Evolutionary conservation across 2,329 filamentous ascomycete genomes (phyloP).

Genomic region (Spiromastix sp.): DNA sequence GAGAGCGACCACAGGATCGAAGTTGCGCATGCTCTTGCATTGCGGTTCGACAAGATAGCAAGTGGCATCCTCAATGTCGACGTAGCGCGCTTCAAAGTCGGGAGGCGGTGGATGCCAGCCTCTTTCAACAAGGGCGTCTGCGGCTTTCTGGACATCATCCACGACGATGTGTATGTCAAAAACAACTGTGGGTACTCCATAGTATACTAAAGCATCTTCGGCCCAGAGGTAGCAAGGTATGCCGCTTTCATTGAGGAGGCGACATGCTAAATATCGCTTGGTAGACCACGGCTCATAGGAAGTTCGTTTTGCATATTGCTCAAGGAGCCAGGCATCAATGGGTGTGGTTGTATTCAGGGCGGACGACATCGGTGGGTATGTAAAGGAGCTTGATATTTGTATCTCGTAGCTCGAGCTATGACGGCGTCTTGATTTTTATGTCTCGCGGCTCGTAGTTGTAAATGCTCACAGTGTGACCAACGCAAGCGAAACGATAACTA

Average conservation of each 20-base stretch:
- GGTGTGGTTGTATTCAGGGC: constrained; percentile 2
- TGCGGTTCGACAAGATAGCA: constrained; percentile 10
- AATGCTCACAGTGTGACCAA: neutral
- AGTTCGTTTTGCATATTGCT: constrained; percentile 9
- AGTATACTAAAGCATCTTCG: constrained; percentile 11
- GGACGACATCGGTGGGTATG: constrained; percentile 3
- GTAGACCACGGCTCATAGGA: constrained; percentile 9
- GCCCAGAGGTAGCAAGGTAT: constrained; percentile 10
- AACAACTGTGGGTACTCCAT: constrained; percentile 10
- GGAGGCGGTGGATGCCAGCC: constrained; percentile 10
- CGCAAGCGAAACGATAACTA: neutral
- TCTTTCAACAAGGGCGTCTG: constrained; percentile 7
- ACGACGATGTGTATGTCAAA: constrained; percentile 12
- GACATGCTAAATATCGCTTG: constrained; percentile 10
- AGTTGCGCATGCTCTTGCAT: constrained; percentile 7
- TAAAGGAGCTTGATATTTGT: constrained; percentile 4
- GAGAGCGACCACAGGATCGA: constrained; percentile 12
- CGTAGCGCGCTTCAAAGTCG: constrained; percentile 7
- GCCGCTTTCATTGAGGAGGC: constrained; percentile 8
- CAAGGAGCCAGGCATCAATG: constrained; percentile 8
- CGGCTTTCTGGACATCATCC: constrained; percentile 8
- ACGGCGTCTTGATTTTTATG: constrained; percentile 3
- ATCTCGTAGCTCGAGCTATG: constrained; percentile 2
- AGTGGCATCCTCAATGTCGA: constrained; percentile 6
- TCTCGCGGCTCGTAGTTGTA: constrained; percentile 1